phyloP scores from a whole-genome alignment of 1,284 basidiomycete species.

The Malassezia caprae region DNA sequence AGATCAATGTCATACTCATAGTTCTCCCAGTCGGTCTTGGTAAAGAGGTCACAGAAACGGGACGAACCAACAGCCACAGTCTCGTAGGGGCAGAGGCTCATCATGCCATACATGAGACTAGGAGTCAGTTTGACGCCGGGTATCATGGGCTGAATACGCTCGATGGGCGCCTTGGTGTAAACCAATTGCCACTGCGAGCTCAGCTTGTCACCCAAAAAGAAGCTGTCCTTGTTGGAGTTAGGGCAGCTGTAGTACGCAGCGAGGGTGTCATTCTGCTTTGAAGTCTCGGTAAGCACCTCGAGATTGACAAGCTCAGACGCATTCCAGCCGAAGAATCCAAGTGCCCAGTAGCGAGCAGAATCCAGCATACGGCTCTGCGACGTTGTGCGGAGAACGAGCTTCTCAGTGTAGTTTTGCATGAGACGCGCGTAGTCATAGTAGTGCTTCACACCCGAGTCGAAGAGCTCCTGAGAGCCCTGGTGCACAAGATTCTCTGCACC shows the following conservation, averaged over 20 bases:
- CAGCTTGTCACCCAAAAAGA: constrained; percentile 51
- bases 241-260: constrained; percentile 61
- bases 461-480: constrained; percentile 66
- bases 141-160: constrained; percentile 34
- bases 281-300: constrained; percentile 36
- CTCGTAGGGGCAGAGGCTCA: constrained; percentile 49
- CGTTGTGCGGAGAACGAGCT: constrained; percentile 39
- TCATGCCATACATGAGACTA: constrained; percentile 38
- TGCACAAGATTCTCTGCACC: constrained; percentile 65
- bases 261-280: constrained; percentile 60
- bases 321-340: constrained; percentile 32
- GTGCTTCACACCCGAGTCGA: constrained; percentile 37
- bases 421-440: constrained; percentile 45
- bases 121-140: constrained; percentile 50
- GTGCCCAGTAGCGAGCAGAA: constrained; percentile 61
- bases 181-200: constrained; percentile 46
- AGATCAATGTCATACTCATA: constrained; percentile 59
- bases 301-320: constrained; percentile 31
- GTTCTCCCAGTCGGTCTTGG: constrained; percentile 74
- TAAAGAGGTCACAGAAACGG: constrained; percentile 74
- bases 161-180: constrained; percentile 34
- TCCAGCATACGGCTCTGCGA: constrained; percentile 67
- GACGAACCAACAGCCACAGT: constrained; percentile 31
- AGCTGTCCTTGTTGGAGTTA: constrained; percentile 53
- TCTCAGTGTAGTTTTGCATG: constrained; percentile 25